Evolutionary conservation across 345 rosid genomes (phyloP).

Genomic region (Citrus sinensis): DNA sequence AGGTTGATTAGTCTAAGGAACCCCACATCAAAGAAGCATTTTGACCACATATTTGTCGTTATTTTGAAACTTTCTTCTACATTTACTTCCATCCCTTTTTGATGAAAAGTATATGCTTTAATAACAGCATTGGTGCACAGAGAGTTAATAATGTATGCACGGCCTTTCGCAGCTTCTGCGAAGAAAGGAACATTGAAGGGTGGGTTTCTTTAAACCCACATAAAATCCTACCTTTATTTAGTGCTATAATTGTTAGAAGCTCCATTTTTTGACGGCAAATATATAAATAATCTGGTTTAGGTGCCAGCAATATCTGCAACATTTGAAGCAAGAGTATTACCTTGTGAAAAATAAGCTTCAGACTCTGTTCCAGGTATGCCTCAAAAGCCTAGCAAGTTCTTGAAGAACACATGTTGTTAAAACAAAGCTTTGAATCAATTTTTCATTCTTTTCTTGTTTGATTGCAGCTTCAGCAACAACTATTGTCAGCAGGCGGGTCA

Average conservation of each 20-base stretch:
- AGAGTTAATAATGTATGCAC: slow-evolving; percentile 55
- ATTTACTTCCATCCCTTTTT: background rate
- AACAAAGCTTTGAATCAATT: background rate
- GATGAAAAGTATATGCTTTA: background rate
- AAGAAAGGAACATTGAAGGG: slow-evolving; percentile 50
- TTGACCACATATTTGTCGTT: background rate
- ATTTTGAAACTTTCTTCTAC: background rate
- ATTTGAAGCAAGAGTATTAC: slow-evolving; percentile 47
- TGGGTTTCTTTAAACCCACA: slow-evolving; percentile 14
- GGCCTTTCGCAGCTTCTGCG: slow-evolving; percentile 42
- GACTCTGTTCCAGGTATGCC: slow-evolving; percentile 48
- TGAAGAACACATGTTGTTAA: background rate
- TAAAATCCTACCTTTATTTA: background rate
- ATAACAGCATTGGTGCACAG: slow-evolving; percentile 54
- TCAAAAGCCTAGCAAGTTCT: background rate
- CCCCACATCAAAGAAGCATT: background rate
- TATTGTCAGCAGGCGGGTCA: slow-evolving; percentile 46
- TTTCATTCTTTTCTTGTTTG: background rate
- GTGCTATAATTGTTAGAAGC: background rate
- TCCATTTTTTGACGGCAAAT: background rate
- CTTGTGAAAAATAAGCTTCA: slow-evolving; percentile 59
- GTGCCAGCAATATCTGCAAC: slow-evolving; percentile 59
- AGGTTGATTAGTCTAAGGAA: background rate
- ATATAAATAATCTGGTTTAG: slow-evolving; percentile 21
- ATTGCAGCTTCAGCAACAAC: slow-evolving; percentile 54